Percentiles rank a stretch among this genome's conserved stretches.
Conservation (phyloP, 306 rosid species). For the Castanea mollissima region DNA sequence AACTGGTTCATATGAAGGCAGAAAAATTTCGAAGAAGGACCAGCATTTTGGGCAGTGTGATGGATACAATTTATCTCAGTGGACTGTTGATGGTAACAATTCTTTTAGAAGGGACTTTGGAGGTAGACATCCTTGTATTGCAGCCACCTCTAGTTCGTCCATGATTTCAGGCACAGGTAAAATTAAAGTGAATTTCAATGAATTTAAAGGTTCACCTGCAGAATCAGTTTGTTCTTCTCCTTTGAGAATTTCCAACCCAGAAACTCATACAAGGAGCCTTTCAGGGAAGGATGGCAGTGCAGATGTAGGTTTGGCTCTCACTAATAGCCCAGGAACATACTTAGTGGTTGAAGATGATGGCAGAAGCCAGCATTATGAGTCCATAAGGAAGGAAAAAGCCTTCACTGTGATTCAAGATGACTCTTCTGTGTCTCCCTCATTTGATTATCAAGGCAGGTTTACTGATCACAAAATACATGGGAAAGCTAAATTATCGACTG, state of each 20-base stretch:
- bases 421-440: conserved; percentile 35
- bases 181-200: conserved; percentile 75
- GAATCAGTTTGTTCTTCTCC: conserved; percentile 99
- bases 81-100: conserved; percentile 56
- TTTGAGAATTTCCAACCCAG: conserved; percentile 65
- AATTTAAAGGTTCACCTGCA: conserved; percentile 88
- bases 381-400: conserved; percentile 50
- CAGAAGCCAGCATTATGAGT: conserved; percentile 52
- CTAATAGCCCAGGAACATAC: conserved; percentile 52
- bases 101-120: conserved; percentile 63
- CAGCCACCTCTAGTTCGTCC: conserved; percentile 92
- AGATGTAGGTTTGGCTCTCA: conserved; percentile 32
- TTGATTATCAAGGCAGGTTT: conserved; percentile 43
- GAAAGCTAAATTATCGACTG: conserved; percentile 43
- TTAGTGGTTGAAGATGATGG: conserved; percentile 62
- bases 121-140: conserved; percentile 53
- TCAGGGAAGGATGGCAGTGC: conserved; percentile 46
- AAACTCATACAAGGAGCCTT: conserved; percentile 48
- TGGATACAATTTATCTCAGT: conserved; percentile 36
- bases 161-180: conserved; percentile 86
- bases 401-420: conserved; percentile 34
- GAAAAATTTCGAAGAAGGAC: conserved; percentile 42
- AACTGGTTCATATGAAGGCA: background rate
- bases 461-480: conserved; percentile 34
- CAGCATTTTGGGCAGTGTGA: conserved; percentile 41